Base-by-base conservation (phyloP, 2,329 filamentous ascomycete genomes). In the Fusarium sp. region DNA sequence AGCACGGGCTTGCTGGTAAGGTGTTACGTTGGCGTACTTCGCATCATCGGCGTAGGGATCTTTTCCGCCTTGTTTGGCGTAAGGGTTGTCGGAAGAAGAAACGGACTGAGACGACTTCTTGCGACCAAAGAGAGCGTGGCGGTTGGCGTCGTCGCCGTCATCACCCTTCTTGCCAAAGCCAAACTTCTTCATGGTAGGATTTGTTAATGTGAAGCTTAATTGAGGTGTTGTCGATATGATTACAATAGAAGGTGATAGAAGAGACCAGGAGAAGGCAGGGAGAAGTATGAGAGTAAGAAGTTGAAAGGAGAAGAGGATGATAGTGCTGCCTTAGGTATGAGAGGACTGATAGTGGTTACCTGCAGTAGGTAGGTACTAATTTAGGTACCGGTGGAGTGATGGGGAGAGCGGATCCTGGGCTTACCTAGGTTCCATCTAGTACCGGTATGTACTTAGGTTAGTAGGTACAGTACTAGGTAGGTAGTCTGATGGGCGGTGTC, bases 151-250 rank as follows among this genome's bases (percentile, higher is more conserved):
- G 59, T 85, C 84, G 69, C 76, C 78, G 51, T 85, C 84, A 52
- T 83, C 81, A 47, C 76, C 77, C 74, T 87, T 88, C 78, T 84
- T 87, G 66, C 85, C 81, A 67, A 88, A 84, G 47, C 85, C 84
- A 70, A 89, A 88, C 71, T 86, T 88, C 80, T 84, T 86, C 87
- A 90, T 90, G 64, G 63, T 55, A 27, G 48, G 36, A 39, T 53
- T 21, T 27, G 33, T 50, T 39, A 27, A 20, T 53, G 7, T 35
- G 47, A 36, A 43, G 45, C 13, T 17, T 36, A 42, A 40, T 40
- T 58, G 39, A 46, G 18, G 15, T 59, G 25, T 25, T 50, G 14
- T 43, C 33, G 31, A 41, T 45, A 51, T 57, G 17, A 29, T 18
- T 29, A 25, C 25, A 11, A 37, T 51, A 29, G 39, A 37, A 58